Conservation (phyloP, 139 green algal genomes). For the Coccomyxa sp. region DNA sequence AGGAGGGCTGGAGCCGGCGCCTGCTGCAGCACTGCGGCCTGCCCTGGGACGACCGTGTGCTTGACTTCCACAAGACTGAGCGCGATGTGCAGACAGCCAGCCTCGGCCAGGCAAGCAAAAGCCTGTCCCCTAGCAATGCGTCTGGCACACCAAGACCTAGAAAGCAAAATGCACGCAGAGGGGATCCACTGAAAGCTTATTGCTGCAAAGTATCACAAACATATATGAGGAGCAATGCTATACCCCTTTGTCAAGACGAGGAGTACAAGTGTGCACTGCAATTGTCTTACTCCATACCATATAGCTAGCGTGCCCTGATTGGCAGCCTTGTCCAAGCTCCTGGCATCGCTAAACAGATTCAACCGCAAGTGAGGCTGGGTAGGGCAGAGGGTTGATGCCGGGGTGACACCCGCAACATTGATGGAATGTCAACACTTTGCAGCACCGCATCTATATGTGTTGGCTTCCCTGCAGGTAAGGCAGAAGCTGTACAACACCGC, state of each 20-base stretch:
- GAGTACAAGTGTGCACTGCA: background rate
- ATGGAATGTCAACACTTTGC: background rate
- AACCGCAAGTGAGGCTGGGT: background rate
- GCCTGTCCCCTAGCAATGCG: background rate
- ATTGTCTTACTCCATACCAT: background rate
- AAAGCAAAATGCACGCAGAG: background rate
- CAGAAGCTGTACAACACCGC: constrained; percentile 54
- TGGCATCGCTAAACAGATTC: background rate
- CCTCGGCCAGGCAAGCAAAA: constrained; percentile 41
- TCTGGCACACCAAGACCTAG: background rate
- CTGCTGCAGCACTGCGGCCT: constrained; percentile 53
- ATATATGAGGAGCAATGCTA: too few species aligned
- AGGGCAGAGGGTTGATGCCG: background rate
- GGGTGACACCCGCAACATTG: background rate
- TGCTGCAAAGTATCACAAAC: background rate
- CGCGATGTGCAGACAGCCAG: constrained; percentile 64
- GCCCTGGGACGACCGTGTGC: constrained; percentile 45
- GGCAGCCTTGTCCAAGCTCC: background rate
- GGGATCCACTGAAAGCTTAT: background rate
- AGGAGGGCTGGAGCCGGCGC: constrained; percentile 12
- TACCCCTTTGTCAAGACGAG: background rate
- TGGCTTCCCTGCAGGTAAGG: constrained; percentile 46
- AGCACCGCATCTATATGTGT: background rate
- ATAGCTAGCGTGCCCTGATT: background rate
- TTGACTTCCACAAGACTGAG: constrained; percentile 44